A percentile compares a stretch with the other conserved stretches of the same genome.
Conservation (phyloP, 2,329 filamentous ascomycete species). For the Pseudovirgaria hyperparasitica region DNA sequence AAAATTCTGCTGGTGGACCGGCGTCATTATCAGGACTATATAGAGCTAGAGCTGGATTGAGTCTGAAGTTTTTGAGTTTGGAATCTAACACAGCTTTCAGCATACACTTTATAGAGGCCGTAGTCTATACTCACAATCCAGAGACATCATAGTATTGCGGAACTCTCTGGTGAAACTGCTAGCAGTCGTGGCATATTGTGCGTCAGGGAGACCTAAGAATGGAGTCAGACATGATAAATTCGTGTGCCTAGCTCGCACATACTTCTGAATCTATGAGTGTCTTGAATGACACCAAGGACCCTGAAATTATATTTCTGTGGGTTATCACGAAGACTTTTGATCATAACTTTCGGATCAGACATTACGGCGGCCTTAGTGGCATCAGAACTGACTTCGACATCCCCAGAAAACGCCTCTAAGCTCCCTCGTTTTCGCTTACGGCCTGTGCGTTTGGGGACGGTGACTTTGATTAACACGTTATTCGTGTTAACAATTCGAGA, state of each 20-base stretch:
- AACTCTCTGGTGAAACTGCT: constrained; percentile 61
- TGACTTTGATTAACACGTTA: constrained; percentile 77
- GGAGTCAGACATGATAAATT: constrained; percentile 8
- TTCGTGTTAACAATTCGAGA: constrained; percentile 66
- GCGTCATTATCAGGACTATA: constrained; percentile 56
- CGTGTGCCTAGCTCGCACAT: constrained; percentile 8
- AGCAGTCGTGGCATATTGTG: constrained; percentile 61
- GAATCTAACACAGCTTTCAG: constrained; percentile 28
- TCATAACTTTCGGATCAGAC: constrained; percentile 29
- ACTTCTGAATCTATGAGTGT: constrained; percentile 79
- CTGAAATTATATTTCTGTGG: constrained; percentile 52
- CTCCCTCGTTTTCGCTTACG: constrained; percentile 75
- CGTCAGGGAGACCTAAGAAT: constrained; percentile 57
- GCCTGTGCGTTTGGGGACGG: constrained; percentile 75
- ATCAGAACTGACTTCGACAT: constrained; percentile 16
- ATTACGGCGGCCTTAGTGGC: constrained; percentile 2
- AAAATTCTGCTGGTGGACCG: constrained; percentile 68
- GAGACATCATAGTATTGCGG: constrained; percentile 55
- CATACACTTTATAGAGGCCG: not conserved
- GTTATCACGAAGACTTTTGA: constrained; percentile 59
- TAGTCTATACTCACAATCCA: constrained; percentile 52
- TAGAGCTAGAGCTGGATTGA: constrained; percentile 17
- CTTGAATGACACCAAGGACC: constrained; percentile 57
- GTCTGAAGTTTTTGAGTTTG: constrained; percentile 50
- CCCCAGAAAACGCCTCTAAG: constrained; percentile 42